phyloP scores from a whole-genome alignment of 306 rosid genomes.

The Glycyrrhiza uralensis region DNA sequence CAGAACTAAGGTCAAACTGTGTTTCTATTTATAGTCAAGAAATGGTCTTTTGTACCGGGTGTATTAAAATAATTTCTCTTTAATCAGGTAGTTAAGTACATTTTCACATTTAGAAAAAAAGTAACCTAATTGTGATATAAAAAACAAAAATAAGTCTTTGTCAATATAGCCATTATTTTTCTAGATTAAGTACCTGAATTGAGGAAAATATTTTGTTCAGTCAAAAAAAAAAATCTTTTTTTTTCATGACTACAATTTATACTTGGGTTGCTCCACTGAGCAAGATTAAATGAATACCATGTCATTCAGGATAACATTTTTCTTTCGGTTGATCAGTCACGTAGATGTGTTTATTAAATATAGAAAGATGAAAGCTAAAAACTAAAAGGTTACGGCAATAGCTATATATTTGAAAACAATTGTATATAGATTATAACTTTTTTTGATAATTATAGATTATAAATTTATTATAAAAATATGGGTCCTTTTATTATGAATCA shows the following conservation, averaged over 20 bases:
- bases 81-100: background rate
- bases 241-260: background rate
- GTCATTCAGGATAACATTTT: slow-evolving; percentile 3
- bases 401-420: background rate
- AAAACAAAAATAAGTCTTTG: too few species aligned
- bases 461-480: background rate
- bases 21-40: background rate
- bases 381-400: background rate
- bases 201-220: too few species aligned
- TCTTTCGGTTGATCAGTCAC: background rate
- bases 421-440: too few species aligned
- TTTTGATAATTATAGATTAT: too few species aligned
- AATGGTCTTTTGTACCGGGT: background rate
- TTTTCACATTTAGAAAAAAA: background rate
- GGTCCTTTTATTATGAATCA: too few species aligned
- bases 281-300: background rate
- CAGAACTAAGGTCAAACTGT: background rate
- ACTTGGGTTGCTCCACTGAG: background rate
- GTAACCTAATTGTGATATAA: too few species aligned
- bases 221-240: background rate
- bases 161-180: background rate
- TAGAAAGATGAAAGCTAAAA: background rate
- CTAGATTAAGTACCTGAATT: too few species aligned
- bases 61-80: background rate
- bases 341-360: background rate